Conservation (phyloP, 1,284 basidiomycete genomes). For the Tausonia pullulans region DNA sequence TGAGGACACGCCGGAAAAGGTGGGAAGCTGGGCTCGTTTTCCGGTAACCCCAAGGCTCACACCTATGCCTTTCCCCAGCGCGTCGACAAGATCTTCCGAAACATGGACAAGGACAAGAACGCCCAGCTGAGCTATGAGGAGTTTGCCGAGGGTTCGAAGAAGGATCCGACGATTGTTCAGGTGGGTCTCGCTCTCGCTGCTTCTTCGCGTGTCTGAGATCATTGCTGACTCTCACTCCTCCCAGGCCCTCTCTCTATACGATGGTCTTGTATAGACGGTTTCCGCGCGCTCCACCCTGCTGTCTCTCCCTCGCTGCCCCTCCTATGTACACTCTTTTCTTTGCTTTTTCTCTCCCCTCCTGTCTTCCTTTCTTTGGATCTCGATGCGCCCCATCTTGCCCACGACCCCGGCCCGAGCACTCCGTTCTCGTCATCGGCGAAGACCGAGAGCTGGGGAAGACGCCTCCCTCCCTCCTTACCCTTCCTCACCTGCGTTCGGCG, state of each 20-base stretch:
- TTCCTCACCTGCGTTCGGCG: neutral
- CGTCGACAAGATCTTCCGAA: slow-evolving; percentile 90
- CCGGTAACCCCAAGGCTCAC: neutral
- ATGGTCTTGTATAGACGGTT: slow-evolving; percentile 10
- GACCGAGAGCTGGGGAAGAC: neutral
- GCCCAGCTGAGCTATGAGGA: slow-evolving; percentile 83
- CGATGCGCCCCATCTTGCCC: neutral
- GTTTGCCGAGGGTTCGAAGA: slow-evolving; percentile 93
- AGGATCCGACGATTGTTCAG: slow-evolving; percentile 96
- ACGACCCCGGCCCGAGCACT: neutral
- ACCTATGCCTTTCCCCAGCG: slow-evolving; percentile 44
- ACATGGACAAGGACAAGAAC: slow-evolving; percentile 87
- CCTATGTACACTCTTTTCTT: neutral
- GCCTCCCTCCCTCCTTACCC: neutral
- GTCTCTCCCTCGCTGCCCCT: neutral
- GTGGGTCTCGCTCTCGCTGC: slow-evolving; percentile 36
- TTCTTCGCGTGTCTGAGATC: neutral
- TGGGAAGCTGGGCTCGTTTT: slow-evolving; percentile 26
- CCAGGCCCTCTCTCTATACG: slow-evolving; percentile 17
- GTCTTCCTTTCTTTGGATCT: neutral
- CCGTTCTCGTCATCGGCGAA: neutral
- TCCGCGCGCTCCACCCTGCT: neutral
- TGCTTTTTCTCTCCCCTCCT: neutral
- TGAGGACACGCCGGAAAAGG: slow-evolving; percentile 99
- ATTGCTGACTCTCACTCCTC: neutral